These are phyloP conservation scores for Mycosphaerella arachidis DNA, from an alignment of 2,329 filamentous ascomycete species.

Conservation along the genomic window DNA sequence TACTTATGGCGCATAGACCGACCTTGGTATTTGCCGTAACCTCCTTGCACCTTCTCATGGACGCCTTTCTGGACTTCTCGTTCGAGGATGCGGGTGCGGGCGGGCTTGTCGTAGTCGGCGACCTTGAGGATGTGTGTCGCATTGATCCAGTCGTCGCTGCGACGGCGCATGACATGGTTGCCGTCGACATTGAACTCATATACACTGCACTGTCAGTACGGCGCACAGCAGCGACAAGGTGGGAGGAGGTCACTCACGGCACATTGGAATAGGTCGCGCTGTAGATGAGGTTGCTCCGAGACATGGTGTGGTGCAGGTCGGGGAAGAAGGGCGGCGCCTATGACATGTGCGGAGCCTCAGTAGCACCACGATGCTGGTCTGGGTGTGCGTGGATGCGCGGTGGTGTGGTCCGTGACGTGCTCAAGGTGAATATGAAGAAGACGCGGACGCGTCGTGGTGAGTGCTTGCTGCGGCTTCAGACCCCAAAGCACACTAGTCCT, in stretches of 20 bases:
- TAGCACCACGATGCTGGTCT: neutral
- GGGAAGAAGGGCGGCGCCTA: neutral
- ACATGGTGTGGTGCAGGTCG: slow-evolving; percentile 11
- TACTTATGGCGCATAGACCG: slow-evolving; percentile 16
- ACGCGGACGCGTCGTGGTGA: neutral
- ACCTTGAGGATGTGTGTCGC: slow-evolving; percentile 98
- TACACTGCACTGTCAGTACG: neutral
- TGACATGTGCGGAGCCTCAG: neutral
- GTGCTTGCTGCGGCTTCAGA: neutral
- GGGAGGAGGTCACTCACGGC: neutral
- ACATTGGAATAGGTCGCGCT: slow-evolving; percentile 60
- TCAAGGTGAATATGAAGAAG: neutral
- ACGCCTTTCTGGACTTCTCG: slow-evolving; percentile 93
- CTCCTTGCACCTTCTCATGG: slow-evolving; percentile 97
- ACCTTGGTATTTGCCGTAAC: slow-evolving; percentile 98
- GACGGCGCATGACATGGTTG: slow-evolving; percentile 94
- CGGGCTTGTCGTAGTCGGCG: slow-evolving; percentile 94
- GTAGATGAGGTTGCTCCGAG: slow-evolving; percentile 46
- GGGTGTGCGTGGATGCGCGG: neutral
- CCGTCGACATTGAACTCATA: slow-evolving; percentile 75
- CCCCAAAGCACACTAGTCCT: no score
- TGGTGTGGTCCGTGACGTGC: neutral
- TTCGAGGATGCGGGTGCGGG: slow-evolving; percentile 89
- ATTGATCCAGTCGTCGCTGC: slow-evolving; percentile 96
- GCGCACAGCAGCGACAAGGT: neutral